These are phyloP conservation scores for Ceratonia siliqua DNA, from an alignment of 306 rosid genomes.

Conservation along the genomic window DNA sequence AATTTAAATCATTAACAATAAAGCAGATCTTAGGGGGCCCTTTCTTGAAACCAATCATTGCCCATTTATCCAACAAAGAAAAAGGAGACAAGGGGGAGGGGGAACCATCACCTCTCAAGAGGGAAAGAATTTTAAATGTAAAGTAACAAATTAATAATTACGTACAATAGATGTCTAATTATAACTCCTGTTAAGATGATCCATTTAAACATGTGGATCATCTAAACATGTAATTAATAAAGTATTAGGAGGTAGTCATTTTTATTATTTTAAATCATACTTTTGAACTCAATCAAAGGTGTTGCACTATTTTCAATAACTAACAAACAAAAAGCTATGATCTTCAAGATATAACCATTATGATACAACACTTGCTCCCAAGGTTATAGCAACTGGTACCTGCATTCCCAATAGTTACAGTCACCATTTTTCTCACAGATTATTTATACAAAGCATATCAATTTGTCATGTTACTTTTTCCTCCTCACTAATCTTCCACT, in stretches of 20 bases:
- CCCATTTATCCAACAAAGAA: conserved; percentile 14
- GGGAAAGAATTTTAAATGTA: conserved; percentile 23
- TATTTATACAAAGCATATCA: not conserved
- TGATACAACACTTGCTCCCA: not conserved
- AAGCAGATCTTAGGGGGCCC: conserved; percentile 24
- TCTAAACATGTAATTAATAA: not conserved
- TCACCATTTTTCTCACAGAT: not conserved
- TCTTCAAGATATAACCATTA: not conserved
- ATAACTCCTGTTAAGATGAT: not conserved
- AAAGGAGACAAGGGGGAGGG: not conserved
- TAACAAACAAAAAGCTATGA: not conserved
- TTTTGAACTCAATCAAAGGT: conserved; percentile 2
- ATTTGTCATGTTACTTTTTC: not conserved
- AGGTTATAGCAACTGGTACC: not conserved
- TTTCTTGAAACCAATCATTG: conserved; percentile 36
- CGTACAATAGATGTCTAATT: not conserved
- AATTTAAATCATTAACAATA: conserved; percentile 14
- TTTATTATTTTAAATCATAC: conserved; percentile 14
- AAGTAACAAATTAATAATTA: conserved; percentile 20
- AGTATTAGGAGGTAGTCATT: not conserved
- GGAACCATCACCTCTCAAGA: not conserved
- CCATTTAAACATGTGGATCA: too few relatives aligned
- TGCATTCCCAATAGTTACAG: not conserved
- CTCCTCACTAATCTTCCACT: not conserved
- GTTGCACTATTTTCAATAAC: not conserved